These are phyloP conservation scores for Podospora australis DNA, from an alignment of 495 filamentous ascomycete genomes.

Conservation along the genomic window DNA sequence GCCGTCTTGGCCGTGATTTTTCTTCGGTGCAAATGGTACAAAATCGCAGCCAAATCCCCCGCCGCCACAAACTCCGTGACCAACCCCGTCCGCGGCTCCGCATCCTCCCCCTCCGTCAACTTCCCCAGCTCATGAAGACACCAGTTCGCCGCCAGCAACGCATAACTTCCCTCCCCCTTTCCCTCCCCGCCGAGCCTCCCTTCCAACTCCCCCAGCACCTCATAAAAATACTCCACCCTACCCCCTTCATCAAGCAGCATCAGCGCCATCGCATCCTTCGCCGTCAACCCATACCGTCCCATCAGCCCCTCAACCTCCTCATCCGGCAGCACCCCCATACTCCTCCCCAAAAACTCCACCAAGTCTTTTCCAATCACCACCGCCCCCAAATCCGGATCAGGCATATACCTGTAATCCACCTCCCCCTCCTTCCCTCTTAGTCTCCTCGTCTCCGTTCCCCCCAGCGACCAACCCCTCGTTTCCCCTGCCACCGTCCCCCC, in stretches of 20 bases:
- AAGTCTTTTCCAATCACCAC: conserved; percentile 68
- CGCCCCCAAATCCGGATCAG: conserved; percentile 84
- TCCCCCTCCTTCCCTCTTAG: conserved; percentile 93
- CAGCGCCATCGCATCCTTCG: conserved; percentile 85
- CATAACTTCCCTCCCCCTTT: conserved; percentile 10
- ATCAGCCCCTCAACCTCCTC: conserved; percentile 54
- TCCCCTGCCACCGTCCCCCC: conserved; percentile 78
- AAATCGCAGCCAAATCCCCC: conserved; percentile 56
- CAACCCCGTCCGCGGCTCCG: conserved; percentile 32
- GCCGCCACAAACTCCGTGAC: conserved; percentile 48
- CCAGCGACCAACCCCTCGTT: conserved; percentile 87
- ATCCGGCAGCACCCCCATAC: conserved; percentile 65
- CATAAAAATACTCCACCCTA: conserved; percentile 75
- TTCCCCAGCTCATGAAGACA: conserved; percentile 86
- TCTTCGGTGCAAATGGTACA: conserved; percentile 55
- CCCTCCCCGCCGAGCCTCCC: conserved; percentile 32
- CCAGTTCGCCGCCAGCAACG: conserved; percentile 55
- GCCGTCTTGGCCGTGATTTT: conserved; percentile 71
- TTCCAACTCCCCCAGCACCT: conserved; percentile 54
- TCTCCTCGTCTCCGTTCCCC: conserved; percentile 66
- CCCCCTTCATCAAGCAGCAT: conserved; percentile 71
- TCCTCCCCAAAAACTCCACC: conserved; percentile 51
- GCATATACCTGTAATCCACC: conserved; percentile 98
- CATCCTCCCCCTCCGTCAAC: conserved; percentile 39
- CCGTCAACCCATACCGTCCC: conserved; percentile 53